Conservation (phyloP, 2,329 filamentous ascomycete genomes). For the Botrytis fabae region DNA sequence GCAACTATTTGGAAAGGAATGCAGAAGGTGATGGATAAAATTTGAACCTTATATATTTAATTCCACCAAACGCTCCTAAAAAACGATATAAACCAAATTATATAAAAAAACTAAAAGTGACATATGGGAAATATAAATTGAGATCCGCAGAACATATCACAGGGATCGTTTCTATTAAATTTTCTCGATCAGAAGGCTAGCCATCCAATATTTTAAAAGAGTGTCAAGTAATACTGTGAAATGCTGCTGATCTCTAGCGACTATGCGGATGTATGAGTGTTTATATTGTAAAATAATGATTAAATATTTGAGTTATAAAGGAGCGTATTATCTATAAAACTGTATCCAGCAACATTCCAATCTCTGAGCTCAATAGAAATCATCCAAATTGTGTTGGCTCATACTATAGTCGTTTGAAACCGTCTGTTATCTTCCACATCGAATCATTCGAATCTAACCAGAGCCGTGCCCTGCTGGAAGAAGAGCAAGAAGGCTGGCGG, state of each 20-base stretch:
- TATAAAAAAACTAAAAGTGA: not conserved
- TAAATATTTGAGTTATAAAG: not conserved
- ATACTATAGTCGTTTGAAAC: not conserved
- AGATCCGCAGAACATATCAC: not conserved
- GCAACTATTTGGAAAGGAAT: not conserved
- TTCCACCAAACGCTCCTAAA: not conserved
- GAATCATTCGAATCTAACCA: not conserved
- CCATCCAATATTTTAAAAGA: too few species aligned
- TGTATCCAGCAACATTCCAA: constrained; percentile 6
- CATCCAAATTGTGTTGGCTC: not conserved
- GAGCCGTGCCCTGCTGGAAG: constrained; percentile 7
- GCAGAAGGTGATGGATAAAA: not conserved
- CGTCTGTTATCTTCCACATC: not conserved
- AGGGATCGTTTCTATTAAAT: not conserved
- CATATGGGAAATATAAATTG: not conserved
- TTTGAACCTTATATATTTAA: not conserved
- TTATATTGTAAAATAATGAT: constrained; percentile 1
- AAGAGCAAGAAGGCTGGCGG: not conserved
- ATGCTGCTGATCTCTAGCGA: not conserved
- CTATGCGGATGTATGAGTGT: not conserved
- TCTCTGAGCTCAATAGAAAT: not conserved
- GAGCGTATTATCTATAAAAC: constrained; percentile 13
- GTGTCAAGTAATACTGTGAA: too few species aligned
- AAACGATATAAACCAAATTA: not conserved
- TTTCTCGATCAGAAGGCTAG: not conserved